These are phyloP conservation scores for Heracleum sosnowskyi DNA, from an alignment of 129 eudicot genomes.

Conservation along the genomic window DNA sequence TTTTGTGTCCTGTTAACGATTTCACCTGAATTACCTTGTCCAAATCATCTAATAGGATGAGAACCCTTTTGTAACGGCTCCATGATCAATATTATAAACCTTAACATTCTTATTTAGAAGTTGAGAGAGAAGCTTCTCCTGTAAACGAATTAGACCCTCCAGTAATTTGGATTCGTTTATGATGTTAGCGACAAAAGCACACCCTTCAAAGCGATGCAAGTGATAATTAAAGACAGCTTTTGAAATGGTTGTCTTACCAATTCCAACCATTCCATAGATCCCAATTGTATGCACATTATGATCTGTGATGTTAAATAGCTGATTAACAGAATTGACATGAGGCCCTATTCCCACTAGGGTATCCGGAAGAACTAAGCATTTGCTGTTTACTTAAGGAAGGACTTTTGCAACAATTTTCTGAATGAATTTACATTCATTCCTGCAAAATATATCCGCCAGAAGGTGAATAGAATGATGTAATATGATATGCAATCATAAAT, in stretches of 20 bases:
- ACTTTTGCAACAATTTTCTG: background rate
- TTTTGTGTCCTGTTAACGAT: background rate
- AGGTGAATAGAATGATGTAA: background rate
- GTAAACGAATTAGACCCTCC: background rate
- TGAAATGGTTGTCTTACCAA: slow-evolving; percentile 20
- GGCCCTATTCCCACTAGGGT: background rate
- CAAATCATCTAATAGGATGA: slow-evolving; percentile 12
- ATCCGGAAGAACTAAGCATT: slow-evolving; percentile 7
- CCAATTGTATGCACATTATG: background rate
- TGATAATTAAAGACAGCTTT: background rate
- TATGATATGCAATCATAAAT: background rate
- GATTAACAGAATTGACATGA: background rate
- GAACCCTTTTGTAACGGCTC: slow-evolving; percentile 6
- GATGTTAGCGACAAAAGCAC: slow-evolving; percentile 10
- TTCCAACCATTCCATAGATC: too few species aligned
- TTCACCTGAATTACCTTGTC: background rate
- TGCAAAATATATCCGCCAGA: background rate
- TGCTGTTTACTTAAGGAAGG: background rate
- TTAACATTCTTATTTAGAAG: background rate
- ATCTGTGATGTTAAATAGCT: background rate
- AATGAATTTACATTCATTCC: background rate
- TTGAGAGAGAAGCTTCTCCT: slow-evolving; percentile 5
- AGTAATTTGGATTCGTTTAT: background rate
- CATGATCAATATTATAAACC: background rate
- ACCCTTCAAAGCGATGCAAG: background rate